Percentiles rank a stretch among this genome's conserved stretches.
Conservation (phyloP, 164 flowering plant genomes). For the Saururus chinensis region DNA sequence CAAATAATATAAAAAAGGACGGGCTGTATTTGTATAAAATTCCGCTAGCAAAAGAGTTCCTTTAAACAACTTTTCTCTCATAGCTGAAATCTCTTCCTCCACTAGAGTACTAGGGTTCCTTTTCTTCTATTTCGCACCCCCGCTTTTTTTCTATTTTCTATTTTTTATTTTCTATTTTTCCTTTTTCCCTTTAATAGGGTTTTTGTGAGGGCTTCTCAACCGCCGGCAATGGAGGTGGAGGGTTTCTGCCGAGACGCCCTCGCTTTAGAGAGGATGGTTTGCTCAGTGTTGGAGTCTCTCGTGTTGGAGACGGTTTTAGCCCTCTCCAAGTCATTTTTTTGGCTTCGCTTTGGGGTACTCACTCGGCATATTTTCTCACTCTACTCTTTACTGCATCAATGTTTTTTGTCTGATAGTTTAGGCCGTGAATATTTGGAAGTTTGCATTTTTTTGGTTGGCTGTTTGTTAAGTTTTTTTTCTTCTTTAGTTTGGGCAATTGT, state of each 20-base stretch:
- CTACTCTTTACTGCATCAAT: background rate
- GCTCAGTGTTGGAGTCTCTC: background rate
- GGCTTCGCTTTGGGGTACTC: conserved; percentile 1
- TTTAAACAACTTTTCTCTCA: too few relatives aligned
- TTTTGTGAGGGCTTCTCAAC: conserved; percentile 2
- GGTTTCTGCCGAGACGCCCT: background rate
- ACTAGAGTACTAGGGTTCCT: too few relatives aligned
- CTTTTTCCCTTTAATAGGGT: background rate
- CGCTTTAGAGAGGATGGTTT: background rate
- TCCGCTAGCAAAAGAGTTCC: too few relatives aligned
- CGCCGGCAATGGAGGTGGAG: background rate
- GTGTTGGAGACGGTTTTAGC: background rate
- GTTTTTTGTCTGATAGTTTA: too few relatives aligned
- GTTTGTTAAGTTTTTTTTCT: too few relatives aligned
- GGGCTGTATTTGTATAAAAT: too few relatives aligned
- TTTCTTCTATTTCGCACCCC: too few relatives aligned
- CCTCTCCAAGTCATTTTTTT: background rate
- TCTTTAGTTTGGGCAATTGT: too few relatives aligned
- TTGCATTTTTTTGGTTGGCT: too few relatives aligned
- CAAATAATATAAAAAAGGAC: too few relatives aligned
- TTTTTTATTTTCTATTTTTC: background rate
- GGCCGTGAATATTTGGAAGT: too few relatives aligned
- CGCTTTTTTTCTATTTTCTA: background rate
- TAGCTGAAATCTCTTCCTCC: too few relatives aligned
- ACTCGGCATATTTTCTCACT: background rate